These are phyloP conservation scores for slime mould (Dictyostelium discoideum) DNA, from an alignment of 78 protist species.

Conservation along the genomic window dicty_2.7 NC_007088.5:3428001-3428500, in stretches of 20 bases:
- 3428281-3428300: constrained; percentile 84
- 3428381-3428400: constrained; percentile 86
- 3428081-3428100: not conserved
- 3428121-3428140: not conserved
- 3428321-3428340: constrained; percentile 93
- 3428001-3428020: constrained; percentile 73
- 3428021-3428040: not conserved
- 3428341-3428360: constrained; percentile 92
- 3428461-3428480: too few relatives aligned
- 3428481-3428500: not conserved
- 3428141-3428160: constrained; percentile 82
- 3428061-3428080: not conserved
- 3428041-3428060: too few relatives aligned
- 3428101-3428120: too few relatives aligned
- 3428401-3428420: constrained; percentile 82
- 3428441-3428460: too few relatives aligned
- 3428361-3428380: constrained; percentile 85
- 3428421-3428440: constrained; percentile 87
- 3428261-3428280: constrained; percentile 90
- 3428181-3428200: constrained; percentile 93
- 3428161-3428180: constrained; percentile 89
- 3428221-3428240: constrained; percentile 89
- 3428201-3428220: constrained; percentile 89
- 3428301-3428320: constrained; percentile 73
- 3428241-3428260: constrained; percentile 76